Base-by-base conservation (phyloP, 228 moss, liverwort and hornwort species). In the Sphagnum magellanicum region DNA sequence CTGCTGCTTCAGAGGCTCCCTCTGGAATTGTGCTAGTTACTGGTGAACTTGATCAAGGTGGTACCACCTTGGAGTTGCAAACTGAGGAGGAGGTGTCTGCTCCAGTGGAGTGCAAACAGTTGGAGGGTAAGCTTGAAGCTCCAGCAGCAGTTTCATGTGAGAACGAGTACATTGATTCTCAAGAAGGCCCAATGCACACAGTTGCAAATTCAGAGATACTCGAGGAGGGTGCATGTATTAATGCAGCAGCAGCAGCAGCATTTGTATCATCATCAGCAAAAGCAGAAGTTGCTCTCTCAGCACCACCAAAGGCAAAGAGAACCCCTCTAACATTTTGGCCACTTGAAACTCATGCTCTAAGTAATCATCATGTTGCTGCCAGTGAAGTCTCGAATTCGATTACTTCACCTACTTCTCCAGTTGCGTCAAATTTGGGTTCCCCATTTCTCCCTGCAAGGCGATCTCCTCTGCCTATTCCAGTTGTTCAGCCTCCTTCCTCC, bases 251-350 rank as follows among this genome's bases (percentile, higher is more conserved):
- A 32, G 32, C 32, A 32, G 32, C 3, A 32, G 32, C 32, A 32
- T 32, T 32, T 32, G 32, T 32, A 32, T 32, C 32, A 32, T 32
- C 32, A 32, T 32, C 32, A 65, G 51, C 70, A 66, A 74, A 51
- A 16, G 47, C 53, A 5, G 72, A 62, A 70, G 76, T 60, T 32
- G 32, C 3, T 32, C 32, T 32, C 32, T 32, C 32, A 32, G 32
- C 32, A 32, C 32, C 53, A 53, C 55, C 55, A 55, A 55, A 55
- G 55, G 55, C 55, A 55, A 55, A 55, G 12, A 17, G 59, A 49
- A 69, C 68, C 59, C 79, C 71, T 16, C 58, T 67, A 10, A 67
- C 72, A 15, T 48, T 78, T 47, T 64, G 72, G 71, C 64, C 64
- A 10, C 76, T 55, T 55, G 55, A 55, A 8, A 12, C 76, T 16